phyloP scores from a whole-genome alignment of 257 asterid species.

The Solanum piurae region DNA sequence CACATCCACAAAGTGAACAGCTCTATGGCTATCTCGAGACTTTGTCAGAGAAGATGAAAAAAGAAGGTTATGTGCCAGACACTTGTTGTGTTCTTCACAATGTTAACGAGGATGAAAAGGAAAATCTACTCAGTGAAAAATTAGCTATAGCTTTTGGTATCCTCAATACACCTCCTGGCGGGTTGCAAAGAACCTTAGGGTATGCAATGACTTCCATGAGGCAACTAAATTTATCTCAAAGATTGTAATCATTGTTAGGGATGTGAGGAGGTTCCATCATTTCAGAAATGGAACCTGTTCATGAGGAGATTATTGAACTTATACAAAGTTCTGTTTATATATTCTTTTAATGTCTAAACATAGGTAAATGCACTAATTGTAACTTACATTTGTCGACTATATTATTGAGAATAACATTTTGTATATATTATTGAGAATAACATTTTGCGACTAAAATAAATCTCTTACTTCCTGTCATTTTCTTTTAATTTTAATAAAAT shows the following conservation, averaged over 20 bases:
- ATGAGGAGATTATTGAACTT: conserved; percentile 52
- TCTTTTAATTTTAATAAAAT: not conserved
- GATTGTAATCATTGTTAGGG: conserved; percentile 73
- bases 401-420: not conserved
- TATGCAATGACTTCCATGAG: conserved; percentile 80
- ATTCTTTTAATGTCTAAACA: not conserved
- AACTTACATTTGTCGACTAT: not conserved
- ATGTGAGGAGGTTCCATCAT: conserved; percentile 78
- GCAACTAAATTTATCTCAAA: conserved; percentile 68
- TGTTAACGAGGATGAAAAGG: conserved; percentile 71
- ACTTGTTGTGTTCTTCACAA: conserved; percentile 83
- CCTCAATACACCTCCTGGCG: conserved; percentile 67
- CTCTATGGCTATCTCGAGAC: conserved; percentile 36
- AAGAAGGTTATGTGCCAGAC: conserved; percentile 71
- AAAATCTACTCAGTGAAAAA: conserved; percentile 61
- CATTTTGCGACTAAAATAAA: not conserved
- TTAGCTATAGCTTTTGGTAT: conserved; percentile 82
- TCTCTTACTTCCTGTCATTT: not conserved
- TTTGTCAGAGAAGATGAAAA: conserved; percentile 44
- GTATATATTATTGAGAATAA: not conserved
- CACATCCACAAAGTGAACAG: conserved; percentile 50
- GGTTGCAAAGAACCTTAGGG: conserved; percentile 75
- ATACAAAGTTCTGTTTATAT: not conserved
- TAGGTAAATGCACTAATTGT: not conserved
- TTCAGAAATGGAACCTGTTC: conserved; percentile 72